These are phyloP conservation scores for Dryadomyces quercivorus DNA, from an alignment of 2,329 filamentous ascomycete genomes.

Conservation along the genomic window DNA sequence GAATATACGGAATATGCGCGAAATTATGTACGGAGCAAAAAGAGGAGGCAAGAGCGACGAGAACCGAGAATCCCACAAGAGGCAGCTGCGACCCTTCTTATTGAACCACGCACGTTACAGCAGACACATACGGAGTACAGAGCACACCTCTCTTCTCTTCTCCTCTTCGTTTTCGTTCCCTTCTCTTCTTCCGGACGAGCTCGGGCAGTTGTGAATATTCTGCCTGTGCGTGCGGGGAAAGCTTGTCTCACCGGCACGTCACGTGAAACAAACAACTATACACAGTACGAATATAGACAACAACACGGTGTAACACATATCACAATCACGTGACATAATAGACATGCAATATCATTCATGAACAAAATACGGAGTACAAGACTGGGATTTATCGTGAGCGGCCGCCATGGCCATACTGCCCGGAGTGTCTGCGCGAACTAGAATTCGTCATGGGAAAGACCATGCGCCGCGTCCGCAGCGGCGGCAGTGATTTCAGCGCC, in stretches of 20 bases:
- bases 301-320: too few species aligned
- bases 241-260: too few species aligned
- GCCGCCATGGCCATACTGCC: background rate
- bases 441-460: constrained; percentile 20
- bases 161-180: too few species aligned
- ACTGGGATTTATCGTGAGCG: too few species aligned
- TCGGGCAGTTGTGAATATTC: too few species aligned
- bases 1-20: background rate
- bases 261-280: too few species aligned
- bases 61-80: background rate
- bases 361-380: too few species aligned
- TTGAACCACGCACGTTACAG: background rate
- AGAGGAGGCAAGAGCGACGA: background rate
- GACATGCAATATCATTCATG: too few species aligned
- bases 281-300: too few species aligned
- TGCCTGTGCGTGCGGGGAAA: too few species aligned
- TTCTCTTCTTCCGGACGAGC: too few species aligned
- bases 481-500: constrained; percentile 42
- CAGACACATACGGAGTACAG: background rate
- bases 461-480: constrained; percentile 28
- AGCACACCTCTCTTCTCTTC: background rate
- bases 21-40: background rate
- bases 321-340: too few species aligned
- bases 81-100: background rate
- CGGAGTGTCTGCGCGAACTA: background rate